Conservation (phyloP, 2,329 filamentous ascomycete species). For the Ophiocordyceps camponoti-saundersi region DNA sequence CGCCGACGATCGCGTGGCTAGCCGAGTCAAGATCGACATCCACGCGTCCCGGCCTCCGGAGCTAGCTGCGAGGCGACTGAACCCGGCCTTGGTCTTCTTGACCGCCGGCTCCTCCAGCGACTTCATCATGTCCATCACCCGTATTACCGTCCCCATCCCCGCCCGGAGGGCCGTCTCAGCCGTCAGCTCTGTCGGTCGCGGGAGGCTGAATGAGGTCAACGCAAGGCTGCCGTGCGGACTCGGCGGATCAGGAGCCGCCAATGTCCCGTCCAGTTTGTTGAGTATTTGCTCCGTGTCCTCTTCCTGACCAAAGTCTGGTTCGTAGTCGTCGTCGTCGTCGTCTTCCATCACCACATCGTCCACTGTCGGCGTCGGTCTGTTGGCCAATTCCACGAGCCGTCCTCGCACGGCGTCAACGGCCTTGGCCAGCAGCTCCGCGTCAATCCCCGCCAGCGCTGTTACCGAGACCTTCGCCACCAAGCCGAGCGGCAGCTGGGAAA, state of each 20-base stretch:
- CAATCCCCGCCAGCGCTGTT: constrained; percentile 56
- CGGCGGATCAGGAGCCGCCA: constrained; percentile 25
- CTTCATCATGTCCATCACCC: constrained; percentile 65
- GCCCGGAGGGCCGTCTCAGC: constrained; percentile 55
- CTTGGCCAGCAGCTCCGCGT: constrained; percentile 49
- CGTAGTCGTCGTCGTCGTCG: constrained; percentile 77
- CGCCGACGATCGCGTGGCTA: constrained; percentile 64
- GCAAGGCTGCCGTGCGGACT: constrained; percentile 28
- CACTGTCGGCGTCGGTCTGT: constrained; percentile 36
- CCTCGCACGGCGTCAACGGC: constrained; percentile 50
- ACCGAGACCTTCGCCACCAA: constrained; percentile 70
- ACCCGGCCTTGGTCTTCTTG: constrained; percentile 51
- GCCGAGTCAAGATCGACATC: constrained; percentile 70
- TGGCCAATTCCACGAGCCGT: constrained; percentile 28
- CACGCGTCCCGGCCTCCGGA: constrained; percentile 77
- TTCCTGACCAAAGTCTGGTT: constrained; percentile 65
- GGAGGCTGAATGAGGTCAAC: constrained; percentile 66
- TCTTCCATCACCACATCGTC: constrained; percentile 42
- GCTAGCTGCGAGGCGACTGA: constrained; percentile 70
- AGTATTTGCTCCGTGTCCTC: constrained; percentile 65
- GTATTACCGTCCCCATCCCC: constrained; percentile 55
- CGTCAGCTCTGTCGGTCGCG: constrained; percentile 57
- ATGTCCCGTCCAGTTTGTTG: constrained; percentile 57
- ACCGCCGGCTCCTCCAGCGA: constrained; percentile 49
- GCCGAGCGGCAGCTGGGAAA: constrained; percentile 58